Evolutionary conservation across 352 stramenopile species (phyloP).

Genomic region (Phytopythium boreale): DNA sequence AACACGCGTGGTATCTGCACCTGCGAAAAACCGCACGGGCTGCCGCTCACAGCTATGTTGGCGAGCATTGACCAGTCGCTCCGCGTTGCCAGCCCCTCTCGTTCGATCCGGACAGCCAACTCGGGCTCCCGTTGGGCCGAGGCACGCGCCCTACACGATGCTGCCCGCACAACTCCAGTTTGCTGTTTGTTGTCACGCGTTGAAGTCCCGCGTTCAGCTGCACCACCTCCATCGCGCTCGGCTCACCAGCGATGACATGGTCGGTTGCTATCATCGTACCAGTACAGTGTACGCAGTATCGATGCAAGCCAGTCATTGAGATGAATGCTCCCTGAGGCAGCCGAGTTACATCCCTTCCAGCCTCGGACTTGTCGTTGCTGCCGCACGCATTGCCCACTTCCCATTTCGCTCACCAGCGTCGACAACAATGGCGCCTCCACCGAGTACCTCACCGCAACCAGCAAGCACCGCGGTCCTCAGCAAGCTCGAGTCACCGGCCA

Average conservation of each 20-base stretch:
- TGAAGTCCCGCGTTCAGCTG: not conserved
- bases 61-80: too few species aligned
- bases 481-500: constrained; percentile 12
- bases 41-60: not conserved
- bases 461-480: constrained; percentile 1
- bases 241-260: too few species aligned
- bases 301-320: not conserved
- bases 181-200: not conserved
- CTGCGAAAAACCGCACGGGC: not conserved
- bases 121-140: too few species aligned
- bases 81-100: too few species aligned
- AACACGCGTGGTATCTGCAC: not conserved
- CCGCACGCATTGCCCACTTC: constrained; percentile 6
- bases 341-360: not conserved
- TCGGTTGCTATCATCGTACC: not conserved
- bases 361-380: too few species aligned
- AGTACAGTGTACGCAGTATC: not conserved
- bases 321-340: not conserved
- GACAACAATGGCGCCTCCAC: constrained; percentile 1
- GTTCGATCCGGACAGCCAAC: too few species aligned
- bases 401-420: constrained; percentile 6
- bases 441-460: constrained; percentile 7
- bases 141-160: too few species aligned
- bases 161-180: not conserved
- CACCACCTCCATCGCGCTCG: too few species aligned